Base-by-base conservation (phyloP, 805 yeast species). In the Kodamaea sagamina region DNA sequence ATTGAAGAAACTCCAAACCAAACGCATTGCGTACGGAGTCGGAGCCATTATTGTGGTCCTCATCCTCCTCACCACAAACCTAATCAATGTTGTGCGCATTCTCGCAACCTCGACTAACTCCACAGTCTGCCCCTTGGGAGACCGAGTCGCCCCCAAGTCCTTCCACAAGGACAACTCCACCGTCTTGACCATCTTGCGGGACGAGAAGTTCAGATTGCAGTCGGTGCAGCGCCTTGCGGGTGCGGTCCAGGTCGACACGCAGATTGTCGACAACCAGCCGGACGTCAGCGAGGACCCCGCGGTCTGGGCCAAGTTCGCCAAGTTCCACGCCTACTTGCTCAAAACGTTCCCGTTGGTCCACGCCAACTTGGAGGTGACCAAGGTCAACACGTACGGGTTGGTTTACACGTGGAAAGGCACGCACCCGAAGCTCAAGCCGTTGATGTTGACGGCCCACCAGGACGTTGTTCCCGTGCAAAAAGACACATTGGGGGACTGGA, bases 381-480 rank as follows among this genome's bases (percentile, higher is more conserved):
- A 63, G 13, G 77, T 84, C 42, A 85, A 85, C 58, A 70, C 78
- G 4, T 77, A 78, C 49, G 88, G 86, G 2, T 64, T 87, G 42
- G 68, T 87, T 1, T 74, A 68, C 57, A 81, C 86, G 12, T 78
- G 86, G 77, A 56, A 72, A 46, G 93, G 95, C 4, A 36, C 63
- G 4, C 58, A 76, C 4, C 12, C 34, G 8, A 59, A 71, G 12
- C 89, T 85, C 11, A 81, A 83, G 58, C 95, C 95, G 10, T 51
- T 82, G 19, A 55, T 87, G 62, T 67, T 86, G 39, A 78, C 84
- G 54, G 90, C 92, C 1, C 95, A 87, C 58, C 84, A 79, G 59
- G 95, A 86, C 55, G 87, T 83, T 4, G 95, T 87, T 17, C 95
- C 95, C 1, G 84, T 85, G 7, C 85, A 81, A 52, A 58, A 62